phyloP scores from a whole-genome alignment of 208 protist genomes.

The Kentomonas sorsogonicus region DNA sequence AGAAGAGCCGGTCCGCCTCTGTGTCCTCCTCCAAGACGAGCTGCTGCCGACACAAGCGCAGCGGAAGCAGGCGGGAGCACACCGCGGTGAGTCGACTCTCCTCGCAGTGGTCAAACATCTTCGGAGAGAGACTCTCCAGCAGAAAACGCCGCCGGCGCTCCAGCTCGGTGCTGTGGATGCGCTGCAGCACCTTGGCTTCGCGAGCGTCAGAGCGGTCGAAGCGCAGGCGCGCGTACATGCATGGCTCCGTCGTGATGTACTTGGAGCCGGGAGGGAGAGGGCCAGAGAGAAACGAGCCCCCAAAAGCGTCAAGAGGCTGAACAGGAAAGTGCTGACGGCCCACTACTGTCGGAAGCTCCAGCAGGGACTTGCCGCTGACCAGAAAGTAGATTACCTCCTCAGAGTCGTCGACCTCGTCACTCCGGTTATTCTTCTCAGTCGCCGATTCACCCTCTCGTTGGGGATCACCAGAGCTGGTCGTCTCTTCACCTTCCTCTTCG shows the following conservation, averaged over 20 bases:
- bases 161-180: conserved; percentile 15
- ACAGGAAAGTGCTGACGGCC: conserved; percentile 39
- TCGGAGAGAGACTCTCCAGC: not conserved
- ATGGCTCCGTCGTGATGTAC: conserved; percentile 49
- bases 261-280: conserved; percentile 45
- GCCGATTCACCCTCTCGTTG: no score
- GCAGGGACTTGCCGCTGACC: conserved; percentile 15
- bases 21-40: conserved; percentile 50
- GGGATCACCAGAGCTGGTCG: no score
- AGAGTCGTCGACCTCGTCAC: no score
- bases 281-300: conserved; percentile 28
- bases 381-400: no score
- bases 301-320: conserved; percentile 50
- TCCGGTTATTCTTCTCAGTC: no score
- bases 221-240: conserved; percentile 34
- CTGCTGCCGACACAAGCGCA: conserved; percentile 39
- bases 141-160: not conserved
- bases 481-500: no score
- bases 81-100: conserved; percentile 14
- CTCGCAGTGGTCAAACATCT: conserved; percentile 24
- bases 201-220: conserved; percentile 13
- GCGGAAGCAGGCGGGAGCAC: conserved; percentile 36
- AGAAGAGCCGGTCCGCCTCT: conserved; percentile 54
- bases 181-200: conserved; percentile 14
- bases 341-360: conserved; percentile 20